Evolutionary conservation across 2,329 filamentous ascomycete genomes (phyloP).

Genomic region (Waltergamsia citrina): DNA sequence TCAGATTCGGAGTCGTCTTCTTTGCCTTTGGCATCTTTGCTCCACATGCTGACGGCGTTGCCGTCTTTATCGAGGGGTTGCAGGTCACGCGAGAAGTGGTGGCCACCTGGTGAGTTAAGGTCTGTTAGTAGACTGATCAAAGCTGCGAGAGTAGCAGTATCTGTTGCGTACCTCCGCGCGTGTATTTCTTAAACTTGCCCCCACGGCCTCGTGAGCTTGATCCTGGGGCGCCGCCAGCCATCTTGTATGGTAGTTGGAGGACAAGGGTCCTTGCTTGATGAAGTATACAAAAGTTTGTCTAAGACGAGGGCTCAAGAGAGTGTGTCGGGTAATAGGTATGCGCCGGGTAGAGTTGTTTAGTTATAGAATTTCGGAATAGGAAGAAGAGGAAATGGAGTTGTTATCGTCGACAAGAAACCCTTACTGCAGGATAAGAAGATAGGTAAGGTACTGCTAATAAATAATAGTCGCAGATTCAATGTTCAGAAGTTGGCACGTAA

Average conservation of each 20-base stretch:
- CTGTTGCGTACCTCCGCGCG: slow-evolving; percentile 64
- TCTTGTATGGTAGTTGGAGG: slow-evolving; percentile 19
- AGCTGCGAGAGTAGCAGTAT: neutral
- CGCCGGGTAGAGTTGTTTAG: no score
- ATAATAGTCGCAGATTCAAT: slow-evolving; percentile 3
- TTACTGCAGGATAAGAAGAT: neutral
- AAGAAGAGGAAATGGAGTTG: no score
- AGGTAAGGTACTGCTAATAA: slow-evolving; percentile 1
- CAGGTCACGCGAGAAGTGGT: slow-evolving; percentile 89
- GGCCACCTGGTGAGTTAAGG: slow-evolving; percentile 56
- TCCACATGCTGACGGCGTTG: slow-evolving; percentile 84
- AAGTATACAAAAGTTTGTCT: no score
- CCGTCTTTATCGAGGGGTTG: slow-evolving; percentile 83
- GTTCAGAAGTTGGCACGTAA: slow-evolving; percentile 3
- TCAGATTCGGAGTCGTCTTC: slow-evolving; percentile 43
- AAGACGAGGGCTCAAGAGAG: no score
- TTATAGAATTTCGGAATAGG: no score
- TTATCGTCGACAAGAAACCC: no score
- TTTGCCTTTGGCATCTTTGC: slow-evolving; percentile 40
- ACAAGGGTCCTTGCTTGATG: no score
- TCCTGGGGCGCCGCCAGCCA: slow-evolving; percentile 37
- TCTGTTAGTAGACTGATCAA: neutral
- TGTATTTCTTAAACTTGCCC: slow-evolving; percentile 91
- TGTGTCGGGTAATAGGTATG: no score
- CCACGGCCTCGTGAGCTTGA: slow-evolving; percentile 65